Conservation (phyloP, 2,329 filamentous ascomycete species). For the Sporothrix phasma region DNA sequence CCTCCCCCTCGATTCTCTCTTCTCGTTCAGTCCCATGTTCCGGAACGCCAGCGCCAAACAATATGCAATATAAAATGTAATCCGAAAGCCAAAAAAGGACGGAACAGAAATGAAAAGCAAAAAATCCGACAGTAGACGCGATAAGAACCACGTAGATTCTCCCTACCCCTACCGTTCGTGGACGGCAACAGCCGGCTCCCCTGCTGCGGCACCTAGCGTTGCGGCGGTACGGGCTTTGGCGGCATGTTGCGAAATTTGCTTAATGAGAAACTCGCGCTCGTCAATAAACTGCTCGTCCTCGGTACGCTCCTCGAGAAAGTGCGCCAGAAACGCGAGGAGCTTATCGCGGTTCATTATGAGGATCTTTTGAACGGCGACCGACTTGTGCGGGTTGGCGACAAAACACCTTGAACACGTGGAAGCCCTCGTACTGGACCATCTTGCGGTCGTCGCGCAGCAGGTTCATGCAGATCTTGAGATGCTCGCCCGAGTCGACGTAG, state of each 20-base stretch:
- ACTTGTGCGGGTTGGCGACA: conserved; percentile 97
- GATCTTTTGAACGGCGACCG: conserved; percentile 89
- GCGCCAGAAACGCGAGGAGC: conserved; percentile 76
- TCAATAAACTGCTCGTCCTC: conserved; percentile 98
- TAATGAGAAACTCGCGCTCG: conserved; percentile 92
- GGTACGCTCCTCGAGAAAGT: conserved; percentile 87
- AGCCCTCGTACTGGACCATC: conserved; percentile 99
- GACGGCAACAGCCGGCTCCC: neutral
- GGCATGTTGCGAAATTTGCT: conserved; percentile 75
- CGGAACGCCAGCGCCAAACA: conserved; percentile 13
- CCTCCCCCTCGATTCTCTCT: neutral
- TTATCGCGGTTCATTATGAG: conserved; percentile 93
- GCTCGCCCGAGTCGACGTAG: conserved; percentile 90
- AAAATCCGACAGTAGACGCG: neutral
- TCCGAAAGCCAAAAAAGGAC: neutral
- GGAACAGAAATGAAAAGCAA: neutral
- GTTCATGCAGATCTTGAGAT: conserved; percentile 98
- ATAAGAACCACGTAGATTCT: neutral
- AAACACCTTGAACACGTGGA: conserved; percentile 99
- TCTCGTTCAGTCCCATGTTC: neutral
- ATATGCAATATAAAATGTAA: conserved; percentile 11
- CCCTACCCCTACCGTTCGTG: neutral
- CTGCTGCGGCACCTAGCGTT: conserved; percentile 23
- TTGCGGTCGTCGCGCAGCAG: conserved; percentile 87
- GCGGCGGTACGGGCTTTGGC: conserved; percentile 41